phyloP scores from a whole-genome alignment of 2,329 filamentous ascomycete genomes.

The Hymenoscyphus repandus region DNA sequence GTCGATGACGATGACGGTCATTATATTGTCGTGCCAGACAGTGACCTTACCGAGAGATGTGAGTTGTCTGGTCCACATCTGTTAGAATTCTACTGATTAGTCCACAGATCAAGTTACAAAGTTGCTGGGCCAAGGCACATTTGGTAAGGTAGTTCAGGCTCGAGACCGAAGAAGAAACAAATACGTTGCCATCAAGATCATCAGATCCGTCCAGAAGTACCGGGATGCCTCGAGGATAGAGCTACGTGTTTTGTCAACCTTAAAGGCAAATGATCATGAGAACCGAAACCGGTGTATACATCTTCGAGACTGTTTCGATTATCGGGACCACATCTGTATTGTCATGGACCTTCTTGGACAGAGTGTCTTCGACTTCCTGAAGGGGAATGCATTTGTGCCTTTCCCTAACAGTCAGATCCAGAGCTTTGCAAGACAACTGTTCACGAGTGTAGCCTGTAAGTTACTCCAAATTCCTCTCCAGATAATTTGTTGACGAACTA shows the following conservation, averaged over 20 bases:
- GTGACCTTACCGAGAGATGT: conserved; percentile 86
- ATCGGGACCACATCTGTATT: conserved; percentile 90
- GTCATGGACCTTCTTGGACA: conserved; percentile 77
- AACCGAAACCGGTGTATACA: conserved; percentile 98
- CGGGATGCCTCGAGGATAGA: conserved; percentile 94
- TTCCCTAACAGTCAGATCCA: conserved; percentile 99
- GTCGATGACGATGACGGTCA: conserved; percentile 96
- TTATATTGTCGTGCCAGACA: conserved; percentile 87
- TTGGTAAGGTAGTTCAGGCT: conserved; percentile 96
- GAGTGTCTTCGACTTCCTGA: conserved; percentile 97
- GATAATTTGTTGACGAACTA: conserved; percentile 24
- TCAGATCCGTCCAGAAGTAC: conserved; percentile 96
- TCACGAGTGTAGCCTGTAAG: conserved; percentile 97
- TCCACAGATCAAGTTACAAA: conserved; percentile 75
- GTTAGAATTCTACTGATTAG: conserved; percentile 21
- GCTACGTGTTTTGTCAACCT: conserved; percentile 82
- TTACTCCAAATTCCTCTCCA: conserved; percentile 25
- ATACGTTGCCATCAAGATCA: conserved; percentile 91
- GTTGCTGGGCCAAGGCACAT: conserved; percentile 91
- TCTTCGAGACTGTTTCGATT: conserved; percentile 94
- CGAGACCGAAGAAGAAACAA: conserved; percentile 73
- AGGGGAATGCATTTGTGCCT: conserved; percentile 89
- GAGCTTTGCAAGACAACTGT: conserved; percentile 88
- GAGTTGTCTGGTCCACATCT: conserved; percentile 36
- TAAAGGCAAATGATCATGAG: conserved; percentile 83